Evolutionary conservation across 2,329 filamentous ascomycete genomes (phyloP).

Genomic region (Botrytis cinerea): DNA sequence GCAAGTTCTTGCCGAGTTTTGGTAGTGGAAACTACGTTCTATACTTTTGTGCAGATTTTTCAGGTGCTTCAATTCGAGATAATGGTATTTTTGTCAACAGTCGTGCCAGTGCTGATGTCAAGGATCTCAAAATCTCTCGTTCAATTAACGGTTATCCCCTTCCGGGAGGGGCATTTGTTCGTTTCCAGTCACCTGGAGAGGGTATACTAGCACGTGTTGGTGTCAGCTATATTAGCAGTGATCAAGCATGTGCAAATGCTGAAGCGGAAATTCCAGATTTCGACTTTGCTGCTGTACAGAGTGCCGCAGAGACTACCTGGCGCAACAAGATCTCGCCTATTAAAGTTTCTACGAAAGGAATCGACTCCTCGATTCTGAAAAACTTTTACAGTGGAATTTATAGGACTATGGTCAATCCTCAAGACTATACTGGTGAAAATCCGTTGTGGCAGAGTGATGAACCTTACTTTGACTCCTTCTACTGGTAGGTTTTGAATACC

Average conservation of each 20-base stretch:
- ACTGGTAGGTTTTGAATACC: conserved; percentile 43
- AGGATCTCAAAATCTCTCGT: conserved; percentile 53
- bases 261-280: conserved; percentile 67
- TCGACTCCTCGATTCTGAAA: conserved; percentile 55
- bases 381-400: conserved; percentile 73
- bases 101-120: conserved; percentile 51
- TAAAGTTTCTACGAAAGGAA: conserved; percentile 52
- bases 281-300: conserved; percentile 60
- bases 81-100: conserved; percentile 63
- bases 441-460: conserved; percentile 65
- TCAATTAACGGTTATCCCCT: conserved; percentile 56
- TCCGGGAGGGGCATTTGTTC: conserved; percentile 63
- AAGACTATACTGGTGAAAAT: conserved; percentile 75
- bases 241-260: conserved; percentile 67
- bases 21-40: conserved; percentile 60
- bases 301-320: conserved; percentile 59
- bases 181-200: conserved; percentile 53
- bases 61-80: conserved; percentile 57
- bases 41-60: conserved; percentile 70
- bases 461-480: conserved; percentile 76
- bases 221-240: conserved; percentile 66
- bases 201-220: conserved; percentile 65
- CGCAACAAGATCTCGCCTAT: conserved; percentile 61
- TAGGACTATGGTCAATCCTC: conserved; percentile 67
- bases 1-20: conserved; percentile 64